These are phyloP conservation scores for Pleurotus cornucopiae DNA, from an alignment of 768 basidiomycete genomes.

Conservation along the genomic window DNA sequence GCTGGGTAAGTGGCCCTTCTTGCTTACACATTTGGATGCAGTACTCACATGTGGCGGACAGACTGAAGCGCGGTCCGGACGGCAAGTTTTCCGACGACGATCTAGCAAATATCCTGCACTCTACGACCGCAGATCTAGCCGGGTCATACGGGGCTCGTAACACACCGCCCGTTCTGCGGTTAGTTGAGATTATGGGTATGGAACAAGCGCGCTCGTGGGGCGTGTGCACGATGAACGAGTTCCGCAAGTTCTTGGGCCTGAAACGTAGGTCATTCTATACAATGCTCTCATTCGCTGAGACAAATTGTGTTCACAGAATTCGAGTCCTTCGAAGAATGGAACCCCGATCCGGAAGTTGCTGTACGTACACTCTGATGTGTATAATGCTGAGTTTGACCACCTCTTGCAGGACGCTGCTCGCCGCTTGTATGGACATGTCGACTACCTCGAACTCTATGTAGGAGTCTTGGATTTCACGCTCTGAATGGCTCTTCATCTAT, in stretches of 20 bases:
- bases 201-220: conserved; percentile 52
- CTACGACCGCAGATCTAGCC: conserved; percentile 41
- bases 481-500: too few relatives aligned
- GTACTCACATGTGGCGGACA: conserved; percentile 14
- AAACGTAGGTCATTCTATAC: conserved; percentile 24
- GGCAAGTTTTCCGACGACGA: conserved; percentile 51
- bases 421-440: conserved; percentile 28
- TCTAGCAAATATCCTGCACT: conserved; percentile 41
- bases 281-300: background rate
- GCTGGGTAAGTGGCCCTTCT: conserved; percentile 28
- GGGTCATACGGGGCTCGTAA: conserved; percentile 45
- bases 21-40: background rate
- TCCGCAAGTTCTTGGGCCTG: conserved; percentile 45
- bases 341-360: conserved; percentile 38
- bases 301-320: conserved; percentile 24
- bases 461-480: background rate
- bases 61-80: conserved; percentile 39
- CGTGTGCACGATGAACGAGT: conserved; percentile 54
- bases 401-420: conserved; percentile 22
- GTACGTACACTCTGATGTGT: conserved; percentile 31
- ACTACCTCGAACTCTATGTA: conserved; percentile 34
- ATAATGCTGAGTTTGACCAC: conserved; percentile 31
- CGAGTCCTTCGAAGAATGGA: conserved; percentile 52
- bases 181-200: conserved; percentile 56
- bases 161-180: conserved; percentile 39